Evolutionary conservation across 306 rosid genomes (phyloP), one percentile per base, ranked within the genome.

Genomic region (Dalbergia cultrata): DNA sequence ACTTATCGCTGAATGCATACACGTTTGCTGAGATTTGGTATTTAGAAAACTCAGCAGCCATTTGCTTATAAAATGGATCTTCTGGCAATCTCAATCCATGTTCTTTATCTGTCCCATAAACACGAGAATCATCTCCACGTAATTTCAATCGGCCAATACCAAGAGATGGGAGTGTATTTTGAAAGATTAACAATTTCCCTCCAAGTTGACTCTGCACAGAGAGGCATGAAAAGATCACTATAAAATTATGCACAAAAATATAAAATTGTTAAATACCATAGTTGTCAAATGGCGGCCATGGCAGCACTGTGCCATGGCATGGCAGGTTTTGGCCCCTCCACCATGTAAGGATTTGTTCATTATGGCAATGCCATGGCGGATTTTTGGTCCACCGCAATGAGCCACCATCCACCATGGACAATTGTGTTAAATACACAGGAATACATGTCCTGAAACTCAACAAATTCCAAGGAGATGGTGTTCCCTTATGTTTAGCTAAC

Each of bases 1-100:
- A 96, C 83, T 93, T 96, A 87, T 96, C 99, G 89, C 99, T 93
- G 84, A 96, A 92, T 66, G 97, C 93, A 86, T 86, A 96, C 19
- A 96, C 81, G 78, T 96, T 86, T 57, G 85, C 91, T 67, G 93
- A 92, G 80, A 96, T 96, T 85, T 96, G 99, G 89, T 78, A 89
- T 84, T 96, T 96, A 41, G 97, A 89, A 84, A 96, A 90, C 85
- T 96, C 99, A 47, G 99, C 99, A 76, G 99, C 99, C 99, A 96
- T 93, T 84, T 96, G 99, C 89, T 96, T 96, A 90, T 96, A 96
- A 81, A 93, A 92, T 67, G 97, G 99, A 88, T 96, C 99, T 85
- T 96, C 98, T 0, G 99, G 97, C 75, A 93, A 77, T 82, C 99
- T 92, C 70, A 90, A 74, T 43, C 80, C 85, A 79, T 93, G 93